Evolutionary conservation across 2,329 filamentous ascomycete genomes (phyloP).

Genomic region (Cladosporium austrohemisphaericum): DNA sequence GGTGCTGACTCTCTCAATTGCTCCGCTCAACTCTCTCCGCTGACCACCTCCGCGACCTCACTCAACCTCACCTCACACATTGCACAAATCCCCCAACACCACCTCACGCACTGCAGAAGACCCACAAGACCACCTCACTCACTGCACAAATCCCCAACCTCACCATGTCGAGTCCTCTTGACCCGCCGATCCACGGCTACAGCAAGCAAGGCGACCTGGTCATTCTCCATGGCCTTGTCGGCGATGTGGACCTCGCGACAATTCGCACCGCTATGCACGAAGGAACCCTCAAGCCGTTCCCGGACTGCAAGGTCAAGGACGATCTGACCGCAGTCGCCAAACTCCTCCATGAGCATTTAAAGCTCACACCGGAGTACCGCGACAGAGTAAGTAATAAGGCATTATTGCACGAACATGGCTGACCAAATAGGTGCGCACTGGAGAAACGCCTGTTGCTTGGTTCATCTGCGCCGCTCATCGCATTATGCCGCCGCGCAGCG

Average conservation of each 20-base stretch:
- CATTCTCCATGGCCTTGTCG: background rate
- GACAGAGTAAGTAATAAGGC: background rate
- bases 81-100: background rate
- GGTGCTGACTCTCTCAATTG: background rate
- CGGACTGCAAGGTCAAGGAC: background rate
- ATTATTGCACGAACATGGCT: background rate
- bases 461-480: conserved; percentile 5
- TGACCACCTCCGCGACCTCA: conserved; percentile 3
- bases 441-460: conserved; percentile 3
- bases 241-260: background rate
- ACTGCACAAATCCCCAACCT: background rate
- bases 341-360: background rate
- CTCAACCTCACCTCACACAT: background rate
- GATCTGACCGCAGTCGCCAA: background rate
- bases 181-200: background rate
- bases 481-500: conserved; percentile 3
- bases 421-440: conserved; percentile 7
- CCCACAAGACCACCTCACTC: background rate
- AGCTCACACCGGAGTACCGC: background rate
- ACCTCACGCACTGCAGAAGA: no score
- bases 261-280: background rate
- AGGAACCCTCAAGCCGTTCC: background rate
- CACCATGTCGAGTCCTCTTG: background rate
- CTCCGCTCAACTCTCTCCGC: background rate
- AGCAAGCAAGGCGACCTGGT: background rate